Evolutionary conservation across 768 basidiomycete species (phyloP), one percentile per base, ranked within the genome.

Genomic region (Rhodotorula toruloides): DNA sequence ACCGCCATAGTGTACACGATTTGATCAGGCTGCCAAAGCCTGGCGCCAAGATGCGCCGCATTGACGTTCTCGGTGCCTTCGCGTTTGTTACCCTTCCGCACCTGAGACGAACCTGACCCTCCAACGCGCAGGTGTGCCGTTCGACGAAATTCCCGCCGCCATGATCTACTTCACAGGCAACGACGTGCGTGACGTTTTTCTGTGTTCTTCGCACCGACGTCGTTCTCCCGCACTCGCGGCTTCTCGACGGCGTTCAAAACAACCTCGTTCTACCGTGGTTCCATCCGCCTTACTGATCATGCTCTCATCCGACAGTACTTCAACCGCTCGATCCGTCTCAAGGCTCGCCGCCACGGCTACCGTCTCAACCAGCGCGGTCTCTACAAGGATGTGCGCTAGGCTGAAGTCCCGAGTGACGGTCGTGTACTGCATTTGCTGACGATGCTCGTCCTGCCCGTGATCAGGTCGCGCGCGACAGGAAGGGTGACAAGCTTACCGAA

Each of bases 361-460:
- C 73, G 72, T 11, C 73, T 79, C 19, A 79, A 79, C 58, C 79
- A 79, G 62, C 71, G 77, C 21, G 77, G 77, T 0, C 61, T 79
- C 25, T 77, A 71, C 57, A 71, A 62, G 46, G 73, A 69, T 22
- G 76, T 77, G 4, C 39, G 54, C 16, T 17, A n/a, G n/a, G n/a
- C n/a, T n/a, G n/a, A n/a, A n/a, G n/a, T n/a, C n/a, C n/a, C n/a
- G n/a, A n/a, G n/a, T 25, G 5, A 3, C 31, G 34, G 16, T 27
- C 56, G 12, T 25, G 4, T 31, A 13, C 9, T n/a, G 6, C 21
- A 9, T 5, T 25, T 32, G 12, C 44, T 39, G 21, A 19, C 43
- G 21, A 25, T 27, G 25, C 32, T 36, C 34, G 16, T n/a, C 32
- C 37, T 27, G 22, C 25, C 37, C 42, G 14, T 16, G 6, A 27